Base-by-base conservation (phyloP, 306 rosid genomes). In the Prunus mira region DNA sequence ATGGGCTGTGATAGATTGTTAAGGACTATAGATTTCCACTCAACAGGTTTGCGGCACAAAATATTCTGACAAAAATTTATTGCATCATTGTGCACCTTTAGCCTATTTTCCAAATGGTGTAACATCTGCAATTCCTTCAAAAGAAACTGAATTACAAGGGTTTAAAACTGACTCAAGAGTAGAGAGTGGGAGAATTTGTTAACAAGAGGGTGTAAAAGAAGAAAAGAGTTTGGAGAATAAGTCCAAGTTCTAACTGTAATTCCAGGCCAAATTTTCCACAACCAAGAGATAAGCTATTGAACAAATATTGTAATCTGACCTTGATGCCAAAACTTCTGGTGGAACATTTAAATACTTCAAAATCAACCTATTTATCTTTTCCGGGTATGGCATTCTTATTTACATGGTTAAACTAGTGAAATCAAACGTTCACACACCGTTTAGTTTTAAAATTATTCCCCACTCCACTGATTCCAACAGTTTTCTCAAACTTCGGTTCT, bases 71-170 rank as follows among this genome's bases (percentile, higher is more conserved):
- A 92, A 69, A 85, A 79, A 71, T 85, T 79, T 65, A 92, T 50
- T 60, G 96, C 80, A 52, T 92, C 93, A 75, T 67, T 83, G 85
- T 95, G 96, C 82, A 82, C 92, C 75, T 86, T 86, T 50, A n/a
- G 73, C 84, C 97, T 88, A 75, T 86, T 88, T 61, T 88, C 88
- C 86, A 87, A 66, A 86, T 89, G 84, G 51, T 77, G 80, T 64
- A 88, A 63, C 47, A 86, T 79, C 94, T 88, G 87, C 84, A 74
- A 81, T 79, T 82, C 81, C 71, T 65, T 50, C 61, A 72, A 71
- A 52, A 65, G 67, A 71, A 64, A 70, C 69, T 28, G 69, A 63
- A 67, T 70, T 72, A 73, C 70, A 61, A 68, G 58, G 43, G 67
- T 19, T 8, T 15, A 62, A 70, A 72, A n/a, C 20, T 34, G 57